phyloP scores from a whole-genome alignment of 345 rosid species.

The Trapa incisa region DNA sequence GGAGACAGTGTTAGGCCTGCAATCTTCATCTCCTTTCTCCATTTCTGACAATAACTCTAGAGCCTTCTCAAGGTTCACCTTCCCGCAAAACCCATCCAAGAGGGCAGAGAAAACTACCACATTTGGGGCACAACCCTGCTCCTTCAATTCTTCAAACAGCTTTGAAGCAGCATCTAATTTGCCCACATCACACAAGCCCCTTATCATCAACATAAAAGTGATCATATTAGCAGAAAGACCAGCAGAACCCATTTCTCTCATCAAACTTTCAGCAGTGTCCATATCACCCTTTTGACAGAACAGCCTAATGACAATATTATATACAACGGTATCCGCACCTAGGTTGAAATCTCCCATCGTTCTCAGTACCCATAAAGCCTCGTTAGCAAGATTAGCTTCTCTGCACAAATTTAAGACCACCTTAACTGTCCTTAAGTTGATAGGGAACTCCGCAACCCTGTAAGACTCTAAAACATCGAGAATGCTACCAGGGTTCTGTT shows the following conservation, averaged over 20 bases:
- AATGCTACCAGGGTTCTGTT: slow-evolving; percentile 33
- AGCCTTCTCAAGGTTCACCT: slow-evolving; percentile 39
- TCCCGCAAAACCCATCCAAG: slow-evolving; percentile 54
- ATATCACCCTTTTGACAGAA: slow-evolving; percentile 54
- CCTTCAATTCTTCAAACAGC: slow-evolving; percentile 41
- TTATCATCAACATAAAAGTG: slow-evolving; percentile 47
- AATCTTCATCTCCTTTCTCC: slow-evolving; percentile 54
- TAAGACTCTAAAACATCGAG: slow-evolving; percentile 46
- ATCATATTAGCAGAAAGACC: slow-evolving; percentile 57
- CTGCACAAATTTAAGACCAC: slow-evolving; percentile 54
- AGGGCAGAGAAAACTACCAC: slow-evolving; percentile 50
- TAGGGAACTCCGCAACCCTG: slow-evolving; percentile 30
- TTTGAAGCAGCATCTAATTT: slow-evolving; percentile 50
- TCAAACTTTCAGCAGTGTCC: slow-evolving; percentile 38
- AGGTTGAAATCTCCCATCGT: slow-evolving; percentile 50
- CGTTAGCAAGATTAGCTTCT: slow-evolving; percentile 48
- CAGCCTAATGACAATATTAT: slow-evolving; percentile 56
- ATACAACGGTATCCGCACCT: slow-evolving; percentile 33
- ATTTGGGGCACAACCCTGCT: slow-evolving; percentile 44
- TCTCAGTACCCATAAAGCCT: slow-evolving; percentile 56
- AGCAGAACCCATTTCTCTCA: slow-evolving; percentile 56
- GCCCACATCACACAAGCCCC: slow-evolving; percentile 52
- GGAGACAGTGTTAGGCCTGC: slow-evolving; percentile 53
- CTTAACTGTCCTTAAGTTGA: slow-evolving; percentile 46
- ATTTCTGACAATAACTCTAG: slow-evolving; percentile 47